phyloP scores from a whole-genome alignment of 2,329 filamentous ascomycete species.

The Trichophyton rubrum region DNA sequence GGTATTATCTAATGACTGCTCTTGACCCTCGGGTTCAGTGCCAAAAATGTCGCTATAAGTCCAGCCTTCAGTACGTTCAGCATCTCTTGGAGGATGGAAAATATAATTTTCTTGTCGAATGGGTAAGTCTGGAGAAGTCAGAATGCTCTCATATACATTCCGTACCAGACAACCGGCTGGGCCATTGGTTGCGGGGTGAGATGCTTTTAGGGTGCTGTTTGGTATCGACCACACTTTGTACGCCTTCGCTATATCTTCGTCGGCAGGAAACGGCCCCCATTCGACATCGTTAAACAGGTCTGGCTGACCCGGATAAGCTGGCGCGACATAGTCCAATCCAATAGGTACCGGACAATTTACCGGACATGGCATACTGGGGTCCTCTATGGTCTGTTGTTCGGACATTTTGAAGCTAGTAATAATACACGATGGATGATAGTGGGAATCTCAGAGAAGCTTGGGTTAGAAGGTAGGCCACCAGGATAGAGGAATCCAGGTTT shows the following conservation, averaged over 20 bases:
- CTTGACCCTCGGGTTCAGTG: background rate
- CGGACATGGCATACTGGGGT: no score
- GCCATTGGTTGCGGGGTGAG: background rate
- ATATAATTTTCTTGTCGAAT: constrained; percentile 5
- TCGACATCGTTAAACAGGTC: constrained; percentile 19
- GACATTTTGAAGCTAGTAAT: background rate
- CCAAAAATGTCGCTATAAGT: constrained; percentile 14
- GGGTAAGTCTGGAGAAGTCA: constrained; percentile 16
- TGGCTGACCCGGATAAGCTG: constrained; percentile 18
- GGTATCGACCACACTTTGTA: constrained; percentile 20
- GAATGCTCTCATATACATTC: constrained; percentile 25
- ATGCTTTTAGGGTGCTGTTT: constrained; percentile 15
- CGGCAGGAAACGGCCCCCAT: constrained; percentile 18
- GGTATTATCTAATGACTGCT: background rate
- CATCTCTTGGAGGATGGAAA: background rate
- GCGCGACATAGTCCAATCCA: constrained; percentile 4
- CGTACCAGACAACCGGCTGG: constrained; percentile 15
- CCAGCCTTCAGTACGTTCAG: constrained; percentile 8
- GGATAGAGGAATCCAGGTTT: background rate
- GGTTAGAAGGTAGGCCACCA: background rate
- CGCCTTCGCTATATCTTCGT: constrained; percentile 18
- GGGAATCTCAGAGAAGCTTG: background rate
- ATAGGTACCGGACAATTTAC: background rate
- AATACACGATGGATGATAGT: no score
- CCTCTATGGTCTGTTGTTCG: background rate